phyloP scores from a whole-genome alignment of 768 basidiomycete genomes.

The Trametes maxima region DNA sequence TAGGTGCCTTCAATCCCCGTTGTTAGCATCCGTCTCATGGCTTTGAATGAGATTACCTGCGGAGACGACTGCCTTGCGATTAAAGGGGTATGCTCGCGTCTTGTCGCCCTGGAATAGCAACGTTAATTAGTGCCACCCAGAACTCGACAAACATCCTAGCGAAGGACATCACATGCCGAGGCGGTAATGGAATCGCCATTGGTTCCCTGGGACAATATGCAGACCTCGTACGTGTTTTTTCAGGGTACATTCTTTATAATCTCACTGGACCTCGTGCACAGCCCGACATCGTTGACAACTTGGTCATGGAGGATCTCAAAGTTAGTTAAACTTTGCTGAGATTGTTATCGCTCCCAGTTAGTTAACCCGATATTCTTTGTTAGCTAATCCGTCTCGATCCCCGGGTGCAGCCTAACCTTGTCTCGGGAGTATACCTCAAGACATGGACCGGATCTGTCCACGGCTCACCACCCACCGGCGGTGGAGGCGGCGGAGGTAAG shows the following conservation, averaged over 20 bases:
- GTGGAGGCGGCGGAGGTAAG: slow-evolving; percentile 54
- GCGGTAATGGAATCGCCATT: slow-evolving; percentile 63
- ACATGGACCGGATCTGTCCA: slow-evolving; percentile 54
- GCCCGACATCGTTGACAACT: slow-evolving; percentile 56
- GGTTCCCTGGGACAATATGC: slow-evolving; percentile 62
- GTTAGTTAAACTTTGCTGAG: slow-evolving; percentile 33
- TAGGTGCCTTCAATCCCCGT: slow-evolving; percentile 5
- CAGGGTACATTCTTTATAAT: neutral
- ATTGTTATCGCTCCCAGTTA: neutral
- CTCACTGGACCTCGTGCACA: slow-evolving; percentile 22
- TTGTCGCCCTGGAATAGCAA: neutral
- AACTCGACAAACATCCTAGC: slow-evolving; percentile 57
- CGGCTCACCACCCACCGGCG: slow-evolving; percentile 56
- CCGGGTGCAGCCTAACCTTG: slow-evolving; percentile 58
- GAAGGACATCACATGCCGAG: slow-evolving; percentile 54
- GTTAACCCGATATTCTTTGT: neutral
- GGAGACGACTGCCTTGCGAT: slow-evolving; percentile 66
- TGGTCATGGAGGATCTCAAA: slow-evolving; percentile 49
- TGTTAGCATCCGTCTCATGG: neutral
- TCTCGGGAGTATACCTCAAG: slow-evolving; percentile 59
- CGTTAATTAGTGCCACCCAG: slow-evolving; percentile 29
- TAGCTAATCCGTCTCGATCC: slow-evolving; percentile 52
- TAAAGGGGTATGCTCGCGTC: slow-evolving; percentile 48
- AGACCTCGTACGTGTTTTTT: slow-evolving; percentile 41
- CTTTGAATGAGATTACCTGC: slow-evolving; percentile 43